These are phyloP conservation scores for Kregervanrija pseudodelftensis DNA, from an alignment of 805 yeast genomes.

Conservation along the genomic window DNA sequence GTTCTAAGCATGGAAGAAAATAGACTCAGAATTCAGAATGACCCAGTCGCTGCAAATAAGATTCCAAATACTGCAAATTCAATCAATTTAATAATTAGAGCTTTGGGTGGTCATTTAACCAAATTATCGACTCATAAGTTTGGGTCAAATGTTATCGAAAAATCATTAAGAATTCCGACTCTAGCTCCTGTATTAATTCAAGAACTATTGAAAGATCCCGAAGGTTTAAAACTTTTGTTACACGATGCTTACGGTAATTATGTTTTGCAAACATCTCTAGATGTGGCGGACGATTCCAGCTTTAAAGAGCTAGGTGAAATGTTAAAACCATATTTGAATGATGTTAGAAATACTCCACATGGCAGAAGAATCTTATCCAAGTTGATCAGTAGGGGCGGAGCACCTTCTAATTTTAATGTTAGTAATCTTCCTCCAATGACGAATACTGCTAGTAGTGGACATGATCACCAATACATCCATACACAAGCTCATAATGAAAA, in stretches of 20 bases:
- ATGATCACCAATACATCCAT: no score
- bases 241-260: constrained; percentile 57
- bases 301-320: constrained; percentile 48
- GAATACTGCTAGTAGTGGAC: no score
- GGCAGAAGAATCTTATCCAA: constrained; percentile 89
- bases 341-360: constrained; percentile 85
- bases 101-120: constrained; percentile 25
- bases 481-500: no score
- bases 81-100: constrained; percentile 21
- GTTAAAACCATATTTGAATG: constrained; percentile 69
- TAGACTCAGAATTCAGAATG: constrained; percentile 24
- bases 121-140: constrained; percentile 51
- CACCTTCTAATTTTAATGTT: constrained; percentile 5
- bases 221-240: constrained; percentile 35
- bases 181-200: constrained; percentile 39
- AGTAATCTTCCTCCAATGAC: no score
- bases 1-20: constrained; percentile 45
- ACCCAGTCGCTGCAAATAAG: constrained; percentile 15
- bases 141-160: constrained; percentile 56
- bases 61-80: constrained; percentile 26
- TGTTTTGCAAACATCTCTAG: constrained; percentile 52
- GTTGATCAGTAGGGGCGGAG: constrained; percentile 28
- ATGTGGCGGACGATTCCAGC: constrained; percentile 44
- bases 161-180: constrained; percentile 41
- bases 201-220: constrained; percentile 31